Base-by-base conservation (phyloP, 192 early-diverging fungal genomes). In the Gonapodya sp. region DNA sequence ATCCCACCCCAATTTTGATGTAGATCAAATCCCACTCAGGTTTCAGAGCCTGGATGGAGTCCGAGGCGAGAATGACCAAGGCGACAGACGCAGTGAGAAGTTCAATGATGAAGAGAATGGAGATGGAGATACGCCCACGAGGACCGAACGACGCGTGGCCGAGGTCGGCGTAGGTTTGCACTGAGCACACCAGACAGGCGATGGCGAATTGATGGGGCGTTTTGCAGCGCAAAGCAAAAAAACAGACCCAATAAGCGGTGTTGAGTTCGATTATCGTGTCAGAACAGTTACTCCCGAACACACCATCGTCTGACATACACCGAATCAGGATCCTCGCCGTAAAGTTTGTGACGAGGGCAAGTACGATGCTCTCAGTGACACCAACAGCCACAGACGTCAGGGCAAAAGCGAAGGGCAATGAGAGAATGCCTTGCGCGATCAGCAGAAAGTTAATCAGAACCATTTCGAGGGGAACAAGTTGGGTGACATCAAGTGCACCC, bases 141-240 rank as follows among this genome's bases (percentile, higher is more conserved):
- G 18, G 18, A 34, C 75, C 75, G 75, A 77, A 34, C 31, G 75
- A 18, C 8, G 34, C 34, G 18, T 77, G 75, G 75, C 75, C 75
- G 8, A 77, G 30, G 75, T 77, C 75, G 75, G 75, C 75, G 75
- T 77, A 77, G 75, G 75, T 77, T 8, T 16, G 14, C 8, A 77
- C 75, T 18, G 16, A 16, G 64, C 64, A 16, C 64, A 30, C 64
- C 64, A 72, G 64, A 30, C 30, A 16, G 16, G 30, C 64, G 64
- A 72, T n/a, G n/a, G n/a, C n/a, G 46, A 64, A 8, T 8, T 64
- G 8, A 24, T 24, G 46, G 46, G 46, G 46, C 24, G 46, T 24
- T 8, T 64, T 64, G 46, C 46, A 64, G 8, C 46, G 46, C n/a
- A n/a, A n/a, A n/a, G n/a, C n/a, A n/a, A n/a, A n/a, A n/a, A n/a